Evolutionary conservation across 208 protist species (phyloP).

Genomic region (Trypanosoma brucei): DNA sequence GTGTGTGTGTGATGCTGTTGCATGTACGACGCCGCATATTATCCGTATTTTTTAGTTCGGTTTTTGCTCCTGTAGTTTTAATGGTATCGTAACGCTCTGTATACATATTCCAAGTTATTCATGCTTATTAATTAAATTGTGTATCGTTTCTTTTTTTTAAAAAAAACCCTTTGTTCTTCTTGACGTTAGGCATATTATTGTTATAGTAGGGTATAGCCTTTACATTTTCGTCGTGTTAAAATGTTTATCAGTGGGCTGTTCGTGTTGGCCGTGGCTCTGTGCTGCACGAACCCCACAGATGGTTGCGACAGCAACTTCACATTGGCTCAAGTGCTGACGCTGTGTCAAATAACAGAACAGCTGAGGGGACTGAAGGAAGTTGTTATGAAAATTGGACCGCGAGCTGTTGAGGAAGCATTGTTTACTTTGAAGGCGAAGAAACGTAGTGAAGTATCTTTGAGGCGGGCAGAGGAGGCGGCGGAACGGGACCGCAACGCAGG

Average conservation of each 20-base stretch:
- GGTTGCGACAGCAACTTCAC: background rate
- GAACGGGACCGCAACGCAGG: background rate
- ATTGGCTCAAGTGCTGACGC: background rate
- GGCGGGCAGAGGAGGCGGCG: background rate
- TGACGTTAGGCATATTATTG: no score
- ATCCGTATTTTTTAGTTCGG: no score
- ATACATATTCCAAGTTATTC: no score
- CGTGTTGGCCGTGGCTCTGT: background rate
- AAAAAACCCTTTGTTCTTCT: no score
- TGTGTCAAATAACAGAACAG: background rate
- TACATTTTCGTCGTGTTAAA: no score
- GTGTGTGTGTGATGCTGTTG: no score
- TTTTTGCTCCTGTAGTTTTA: no score
- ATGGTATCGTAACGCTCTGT: no score
- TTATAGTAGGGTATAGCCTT: no score
- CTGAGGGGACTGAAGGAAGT: background rate
- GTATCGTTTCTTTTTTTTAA: no score
- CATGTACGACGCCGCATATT: no score
- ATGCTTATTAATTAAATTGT: no score
- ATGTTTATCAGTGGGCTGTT: background rate
- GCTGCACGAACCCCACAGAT: background rate
- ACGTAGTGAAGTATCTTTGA: background rate
- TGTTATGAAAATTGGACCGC: background rate
- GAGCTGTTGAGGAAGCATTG: background rate
- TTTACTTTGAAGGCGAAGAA: background rate